A percentile compares a stretch with the other conserved stretches of the same genome.
phyloP scores from a whole-genome alignment of 2,329 filamentous ascomycete genomes.

The Colletotrichum cereale region DNA sequence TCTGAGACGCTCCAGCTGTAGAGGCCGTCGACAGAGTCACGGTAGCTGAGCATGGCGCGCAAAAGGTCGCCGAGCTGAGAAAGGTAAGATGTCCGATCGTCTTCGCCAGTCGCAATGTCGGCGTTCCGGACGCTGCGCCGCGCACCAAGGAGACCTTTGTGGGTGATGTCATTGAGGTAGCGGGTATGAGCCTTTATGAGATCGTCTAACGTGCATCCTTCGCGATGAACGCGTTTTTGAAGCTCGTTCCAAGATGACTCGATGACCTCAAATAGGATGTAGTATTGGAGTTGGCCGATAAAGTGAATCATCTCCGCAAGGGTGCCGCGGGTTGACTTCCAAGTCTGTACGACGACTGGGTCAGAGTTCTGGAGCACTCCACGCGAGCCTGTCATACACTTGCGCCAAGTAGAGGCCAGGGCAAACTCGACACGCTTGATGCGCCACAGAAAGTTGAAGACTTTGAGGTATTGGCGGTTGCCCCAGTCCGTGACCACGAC shows the following conservation, averaged over 20 bases:
- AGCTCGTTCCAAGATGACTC: slow-evolving; percentile 95
- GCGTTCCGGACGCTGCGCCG: slow-evolving; percentile 60
- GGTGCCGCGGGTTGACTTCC: slow-evolving; percentile 89
- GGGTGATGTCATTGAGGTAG: slow-evolving; percentile 94
- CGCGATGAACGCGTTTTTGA: slow-evolving; percentile 83
- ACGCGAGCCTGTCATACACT: slow-evolving; percentile 93
- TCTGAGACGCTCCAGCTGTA: slow-evolving; percentile 97
- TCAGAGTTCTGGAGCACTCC: slow-evolving; percentile 88
- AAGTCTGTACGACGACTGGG: slow-evolving; percentile 77
- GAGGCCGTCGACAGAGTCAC: slow-evolving; percentile 91
- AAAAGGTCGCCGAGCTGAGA: slow-evolving; percentile 92
- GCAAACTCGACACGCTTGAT: slow-evolving; percentile 98
- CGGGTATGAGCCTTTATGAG: slow-evolving; percentile 91
- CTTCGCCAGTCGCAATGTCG: slow-evolving; percentile 62
- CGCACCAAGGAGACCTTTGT: slow-evolving; percentile 92
- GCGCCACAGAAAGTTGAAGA: slow-evolving; percentile 99
- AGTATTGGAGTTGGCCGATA: slow-evolving; percentile 96
- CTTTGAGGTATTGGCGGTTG: slow-evolving; percentile 95
- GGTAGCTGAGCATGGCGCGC: slow-evolving; percentile 93
- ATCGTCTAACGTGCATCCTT: slow-evolving; percentile 93
- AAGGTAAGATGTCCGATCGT: slow-evolving; percentile 84
- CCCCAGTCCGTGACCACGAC: slow-evolving; percentile 98
- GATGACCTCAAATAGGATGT: slow-evolving; percentile 98
- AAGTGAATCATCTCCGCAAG: slow-evolving; percentile 99
- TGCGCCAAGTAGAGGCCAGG: slow-evolving; percentile 89